Conservation (phyloP, 768 basidiomycete species). For the Leccinum variicolor region DNA sequence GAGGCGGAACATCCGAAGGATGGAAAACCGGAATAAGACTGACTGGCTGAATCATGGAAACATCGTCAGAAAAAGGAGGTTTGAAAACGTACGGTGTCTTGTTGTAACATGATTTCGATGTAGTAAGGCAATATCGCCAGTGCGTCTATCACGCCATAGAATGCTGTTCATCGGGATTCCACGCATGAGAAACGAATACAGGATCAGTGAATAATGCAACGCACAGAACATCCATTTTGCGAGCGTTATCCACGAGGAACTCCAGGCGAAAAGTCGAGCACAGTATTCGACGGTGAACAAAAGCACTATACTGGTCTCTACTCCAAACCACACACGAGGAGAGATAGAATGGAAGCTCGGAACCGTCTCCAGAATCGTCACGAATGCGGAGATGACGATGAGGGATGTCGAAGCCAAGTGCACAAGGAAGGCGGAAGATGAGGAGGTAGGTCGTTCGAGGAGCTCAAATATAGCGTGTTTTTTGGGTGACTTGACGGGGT, state of each 20-base stretch:
- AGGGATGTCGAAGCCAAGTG: constrained; percentile 68
- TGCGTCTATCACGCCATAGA: constrained; percentile 84
- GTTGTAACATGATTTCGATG: constrained; percentile 75
- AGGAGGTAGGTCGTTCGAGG: constrained; percentile 79
- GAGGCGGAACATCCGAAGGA: constrained; percentile 85
- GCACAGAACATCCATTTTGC: constrained; percentile 68
- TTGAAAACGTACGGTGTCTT: constrained; percentile 70
- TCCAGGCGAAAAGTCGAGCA: constrained; percentile 73
- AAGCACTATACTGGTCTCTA: constrained; percentile 81
- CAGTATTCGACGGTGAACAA: constrained; percentile 87
- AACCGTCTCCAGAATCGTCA: constrained; percentile 79
- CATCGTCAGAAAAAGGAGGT: neutral
- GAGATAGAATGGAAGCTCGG: constrained; percentile 70
- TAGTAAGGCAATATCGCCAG: constrained; percentile 88
- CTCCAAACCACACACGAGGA: constrained; percentile 76
- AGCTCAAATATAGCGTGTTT: constrained; percentile 65
- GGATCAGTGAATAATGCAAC: constrained; percentile 13
- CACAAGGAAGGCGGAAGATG: constrained; percentile 69
- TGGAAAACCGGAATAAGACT: constrained; percentile 86
- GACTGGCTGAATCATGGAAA: constrained; percentile 43
- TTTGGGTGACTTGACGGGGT: constrained; percentile 41
- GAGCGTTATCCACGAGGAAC: constrained; percentile 56
- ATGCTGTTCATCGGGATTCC: constrained; percentile 40
- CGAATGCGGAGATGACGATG: constrained; percentile 70
- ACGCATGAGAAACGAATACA: neutral